Percentiles rank a stretch among this genome's conserved stretches.
Evolutionary conservation across 352 stramenopile genomes (phyloP).

Genomic region (Phytophthora europaea): DNA sequence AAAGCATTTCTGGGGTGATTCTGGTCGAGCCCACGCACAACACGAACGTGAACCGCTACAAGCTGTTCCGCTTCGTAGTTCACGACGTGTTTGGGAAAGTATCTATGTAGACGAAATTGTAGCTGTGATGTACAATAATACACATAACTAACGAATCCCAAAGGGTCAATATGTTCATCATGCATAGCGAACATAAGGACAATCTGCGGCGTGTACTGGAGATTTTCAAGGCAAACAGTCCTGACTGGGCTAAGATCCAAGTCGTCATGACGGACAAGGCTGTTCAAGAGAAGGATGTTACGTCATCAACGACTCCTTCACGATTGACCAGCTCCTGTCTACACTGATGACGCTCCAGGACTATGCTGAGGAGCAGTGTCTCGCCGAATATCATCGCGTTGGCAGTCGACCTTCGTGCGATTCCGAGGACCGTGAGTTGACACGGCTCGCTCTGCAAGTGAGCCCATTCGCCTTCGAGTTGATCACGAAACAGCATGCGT

Average conservation of each 20-base stretch:
- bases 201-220: conserved; percentile 9
- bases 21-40: conserved; percentile 19
- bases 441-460: conserved; percentile 3
- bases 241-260: not conserved
- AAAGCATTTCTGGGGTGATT: conserved; percentile 10
- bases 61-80: conserved; percentile 25
- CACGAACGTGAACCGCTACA: conserved; percentile 27
- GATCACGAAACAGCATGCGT: not conserved
- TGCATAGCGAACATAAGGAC: conserved; percentile 9
- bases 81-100: conserved; percentile 15
- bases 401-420: not conserved
- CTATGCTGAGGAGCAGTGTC: not conserved
- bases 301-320: not conserved
- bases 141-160: not conserved
- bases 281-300: conserved; percentile 13
- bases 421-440: not conserved
- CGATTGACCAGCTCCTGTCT: not conserved
- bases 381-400: not conserved
- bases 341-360: not conserved
- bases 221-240: conserved; percentile 26
- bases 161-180: conserved; percentile 26
- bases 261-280: conserved; percentile 20
- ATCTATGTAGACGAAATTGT: not conserved
- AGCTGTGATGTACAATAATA: conserved; percentile 2
- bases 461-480: not conserved